phyloP scores from a whole-genome alignment of 2,329 filamentous ascomycete genomes.

The Pseudocercospora crystallina region DNA sequence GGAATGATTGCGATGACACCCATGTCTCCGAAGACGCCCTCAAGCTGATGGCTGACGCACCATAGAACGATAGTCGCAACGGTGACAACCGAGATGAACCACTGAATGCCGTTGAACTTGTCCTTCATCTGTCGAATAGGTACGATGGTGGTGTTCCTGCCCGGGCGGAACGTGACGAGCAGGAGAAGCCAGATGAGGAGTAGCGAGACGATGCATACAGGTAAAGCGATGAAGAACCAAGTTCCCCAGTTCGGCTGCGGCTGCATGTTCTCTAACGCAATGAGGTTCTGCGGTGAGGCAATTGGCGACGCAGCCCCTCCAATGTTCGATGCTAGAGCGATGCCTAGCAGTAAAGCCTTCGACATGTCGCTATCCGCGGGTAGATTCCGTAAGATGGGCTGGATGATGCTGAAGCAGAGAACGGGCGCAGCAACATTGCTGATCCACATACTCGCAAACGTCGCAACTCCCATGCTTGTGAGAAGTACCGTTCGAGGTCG shows the following conservation, averaged over 20 bases:
- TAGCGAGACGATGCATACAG: constrained; percentile 87
- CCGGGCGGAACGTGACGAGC: constrained; percentile 79
- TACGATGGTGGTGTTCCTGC: constrained; percentile 81
- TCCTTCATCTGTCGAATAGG: constrained; percentile 89
- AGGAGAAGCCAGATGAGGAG: constrained; percentile 86
- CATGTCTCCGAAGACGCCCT: constrained; percentile 92
- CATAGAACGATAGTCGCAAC: constrained; percentile 82
- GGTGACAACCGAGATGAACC: constrained; percentile 85
- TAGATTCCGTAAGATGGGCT: constrained; percentile 92
- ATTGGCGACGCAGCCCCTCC: constrained; percentile 96
- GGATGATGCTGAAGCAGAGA: constrained; percentile 95
- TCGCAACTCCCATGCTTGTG: constrained; percentile 98
- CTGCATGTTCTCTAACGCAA: constrained; percentile 92
- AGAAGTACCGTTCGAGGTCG: constrained; percentile 83
- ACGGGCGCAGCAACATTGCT: constrained; percentile 97
- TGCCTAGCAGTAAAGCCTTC: constrained; percentile 91
- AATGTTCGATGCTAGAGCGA: constrained; percentile 91
- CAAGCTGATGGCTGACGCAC: constrained; percentile 89
- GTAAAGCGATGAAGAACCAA: constrained; percentile 96
- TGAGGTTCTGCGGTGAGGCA: constrained; percentile 94
- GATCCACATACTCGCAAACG: constrained; percentile 98
- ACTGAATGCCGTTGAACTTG: constrained; percentile 82
- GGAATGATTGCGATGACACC: constrained; percentile 96
- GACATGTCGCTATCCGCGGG: constrained; percentile 88
- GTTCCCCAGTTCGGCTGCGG: constrained; percentile 88